These are phyloP conservation scores for Pyrenophora tritici-repentis DNA, from an alignment of 2,329 filamentous ascomycete species.

Conservation along the genomic window DNA sequence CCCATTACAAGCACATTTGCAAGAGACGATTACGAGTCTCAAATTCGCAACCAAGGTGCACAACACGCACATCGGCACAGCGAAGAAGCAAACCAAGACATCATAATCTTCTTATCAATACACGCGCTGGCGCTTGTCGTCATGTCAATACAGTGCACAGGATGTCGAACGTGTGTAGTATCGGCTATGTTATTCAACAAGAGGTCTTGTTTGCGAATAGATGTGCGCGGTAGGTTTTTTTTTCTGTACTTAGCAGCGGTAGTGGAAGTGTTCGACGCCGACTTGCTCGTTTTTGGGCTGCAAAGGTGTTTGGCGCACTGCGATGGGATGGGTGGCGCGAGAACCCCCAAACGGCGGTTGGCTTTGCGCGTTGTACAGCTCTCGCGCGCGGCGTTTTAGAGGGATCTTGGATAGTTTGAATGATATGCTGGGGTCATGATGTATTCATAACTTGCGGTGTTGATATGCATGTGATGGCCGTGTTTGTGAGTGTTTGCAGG, in stretches of 20 bases:
- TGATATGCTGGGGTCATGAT: no score
- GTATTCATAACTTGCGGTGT: no score
- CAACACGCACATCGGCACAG: conserved; percentile 90
- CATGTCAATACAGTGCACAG: not conserved
- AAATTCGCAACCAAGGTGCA: conserved; percentile 95
- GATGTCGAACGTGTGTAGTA: no score
- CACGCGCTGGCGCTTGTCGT: not conserved
- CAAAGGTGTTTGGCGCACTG: not conserved
- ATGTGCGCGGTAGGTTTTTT: not conserved
- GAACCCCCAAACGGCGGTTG: not conserved
- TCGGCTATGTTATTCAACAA: no score
- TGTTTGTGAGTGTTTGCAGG: no score
- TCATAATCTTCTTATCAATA: not conserved
- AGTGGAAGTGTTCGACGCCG: not conserved
- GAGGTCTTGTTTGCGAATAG: no score
- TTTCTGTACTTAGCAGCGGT: not conserved
- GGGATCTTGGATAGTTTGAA: not conserved
- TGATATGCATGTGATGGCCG: no score
- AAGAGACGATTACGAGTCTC: conserved; percentile 91
- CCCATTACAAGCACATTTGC: conserved; percentile 85
- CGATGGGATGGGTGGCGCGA: not conserved
- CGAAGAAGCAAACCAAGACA: conserved; percentile 73
- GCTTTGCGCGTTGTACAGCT: not conserved
- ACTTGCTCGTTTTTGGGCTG: not conserved
- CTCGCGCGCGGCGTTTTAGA: not conserved